Conservation (phyloP, 768 basidiomycete species). For the Asterophora lycoperdoides region DNA sequence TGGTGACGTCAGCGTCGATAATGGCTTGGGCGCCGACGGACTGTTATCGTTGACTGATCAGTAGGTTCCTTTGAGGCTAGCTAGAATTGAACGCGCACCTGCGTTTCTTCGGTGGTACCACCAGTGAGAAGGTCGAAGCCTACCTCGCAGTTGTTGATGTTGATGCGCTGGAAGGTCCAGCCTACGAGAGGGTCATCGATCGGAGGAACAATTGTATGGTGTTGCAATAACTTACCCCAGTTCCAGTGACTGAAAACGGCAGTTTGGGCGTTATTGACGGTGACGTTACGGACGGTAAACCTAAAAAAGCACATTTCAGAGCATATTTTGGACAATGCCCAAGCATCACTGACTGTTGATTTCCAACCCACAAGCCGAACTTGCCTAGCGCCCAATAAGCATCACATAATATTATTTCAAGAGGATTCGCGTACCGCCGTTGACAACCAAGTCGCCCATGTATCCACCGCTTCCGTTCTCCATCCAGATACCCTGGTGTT, state of each 20-base stretch:
- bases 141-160: conserved; percentile 41
- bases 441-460: conserved; percentile 51
- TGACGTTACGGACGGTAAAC: conserved; percentile 58
- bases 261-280: conserved; percentile 50
- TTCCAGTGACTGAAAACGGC: conserved; percentile 44
- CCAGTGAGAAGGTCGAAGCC: conserved; percentile 59
- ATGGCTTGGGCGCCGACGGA: conserved; percentile 57
- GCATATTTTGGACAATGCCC: not conserved
- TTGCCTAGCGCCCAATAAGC: conserved; percentile 39
- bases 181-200: conserved; percentile 26
- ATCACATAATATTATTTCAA: not conserved
- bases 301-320: conserved; percentile 16
- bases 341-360: conserved; percentile 57
- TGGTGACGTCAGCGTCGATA: conserved; percentile 55
- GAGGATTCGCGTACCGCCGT: conserved; percentile 38
- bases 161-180: conserved; percentile 43
- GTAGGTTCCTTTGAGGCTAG: not conserved
- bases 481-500: conserved; percentile 49
- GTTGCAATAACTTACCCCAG: conserved; percentile 35
- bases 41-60: conserved; percentile 24
- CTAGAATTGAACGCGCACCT: conserved; percentile 28
- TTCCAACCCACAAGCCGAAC: conserved; percentile 72
- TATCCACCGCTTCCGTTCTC: conserved; percentile 66
- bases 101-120: conserved; percentile 32
- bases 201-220: not conserved